Evolutionary conservation across 164 flowering plant species (phyloP), one percentile per base, ranked within the genome.

Genomic region (Protea cynaroides): DNA sequence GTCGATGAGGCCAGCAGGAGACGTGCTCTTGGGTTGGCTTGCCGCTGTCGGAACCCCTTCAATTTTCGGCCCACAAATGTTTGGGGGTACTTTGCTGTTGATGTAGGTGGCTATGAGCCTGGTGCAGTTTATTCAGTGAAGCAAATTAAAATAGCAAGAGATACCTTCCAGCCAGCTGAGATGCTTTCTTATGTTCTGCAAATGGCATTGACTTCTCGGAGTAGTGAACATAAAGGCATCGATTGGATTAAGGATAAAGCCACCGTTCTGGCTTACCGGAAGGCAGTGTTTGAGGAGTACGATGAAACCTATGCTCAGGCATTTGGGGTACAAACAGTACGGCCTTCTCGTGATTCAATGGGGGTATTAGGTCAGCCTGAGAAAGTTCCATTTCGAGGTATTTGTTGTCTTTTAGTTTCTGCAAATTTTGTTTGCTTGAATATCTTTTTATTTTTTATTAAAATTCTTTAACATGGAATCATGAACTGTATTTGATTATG

Each of bases 251-350:
- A 82, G 76, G 74, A 80, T 58, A 80, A 75, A 72, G 88, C 99
- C 24, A 76, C 70, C 0, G 72, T 78, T 46, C 70, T 75, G 69
- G 84, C 89, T 62, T 84, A 79, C 49, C 86, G 99, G n/a, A 88
- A 75, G 76, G 89, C 91, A 21, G 75, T 82, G 21, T 95, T 76
- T 71, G 97, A 92, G 71, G 97, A 95, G 80, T 86, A 75, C 68
- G 99, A 95, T 72, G 96, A 87, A 68, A 90, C 99, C 0, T 95
- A 90, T 84, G 87, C 92, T 5, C 87, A 95, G 76, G 99, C 98
- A 19, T 92, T 95, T 78, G 94, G 97, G 15, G 67, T 70, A 56
- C 81, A 77, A 53, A 75, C 84, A 13, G 74, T 70, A 18, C 82
- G 76, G 7, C 79, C 86, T 58, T 56, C 79, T 34, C 74, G 65